Evolutionary conservation across 176 grass and related monocot species (phyloP).

Genomic region (Saccharum officinarum): DNA sequence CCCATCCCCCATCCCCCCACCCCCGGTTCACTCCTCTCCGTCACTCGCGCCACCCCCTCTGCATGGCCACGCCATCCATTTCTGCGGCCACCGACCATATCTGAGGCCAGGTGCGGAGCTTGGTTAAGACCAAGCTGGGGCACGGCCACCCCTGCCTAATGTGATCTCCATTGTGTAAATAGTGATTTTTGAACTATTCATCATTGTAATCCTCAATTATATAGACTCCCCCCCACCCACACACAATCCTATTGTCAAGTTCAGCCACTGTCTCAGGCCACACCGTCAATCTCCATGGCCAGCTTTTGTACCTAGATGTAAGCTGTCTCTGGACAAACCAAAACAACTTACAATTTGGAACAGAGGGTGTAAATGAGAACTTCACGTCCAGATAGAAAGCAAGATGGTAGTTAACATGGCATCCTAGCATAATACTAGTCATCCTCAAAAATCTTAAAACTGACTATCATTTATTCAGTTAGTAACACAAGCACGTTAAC

Average conservation of each 20-base stretch:
- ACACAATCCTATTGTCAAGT: no score
- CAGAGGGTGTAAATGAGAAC: background rate
- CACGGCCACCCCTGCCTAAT: background rate
- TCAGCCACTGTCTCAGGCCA: background rate
- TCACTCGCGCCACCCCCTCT: background rate
- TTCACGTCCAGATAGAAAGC: background rate
- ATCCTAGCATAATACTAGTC: background rate
- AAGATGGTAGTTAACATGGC: background rate
- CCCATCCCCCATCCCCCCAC: background rate
- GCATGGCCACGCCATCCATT: background rate
- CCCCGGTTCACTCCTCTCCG: background rate
- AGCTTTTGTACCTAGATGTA: background rate
- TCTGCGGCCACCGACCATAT: background rate
- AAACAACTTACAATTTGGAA: background rate
- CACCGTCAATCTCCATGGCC: background rate
- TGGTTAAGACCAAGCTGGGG: background rate
- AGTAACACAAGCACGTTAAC: background rate
- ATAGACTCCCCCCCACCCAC: background rate
- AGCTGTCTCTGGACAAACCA: background rate
- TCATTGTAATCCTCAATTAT: background rate
- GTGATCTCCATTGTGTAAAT: background rate
- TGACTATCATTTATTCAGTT: background rate
- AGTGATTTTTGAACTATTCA: background rate
- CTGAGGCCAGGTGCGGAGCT: background rate
- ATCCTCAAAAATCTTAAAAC: background rate